Base-by-base conservation (phyloP, 257 asterid genomes). In the Cinchona pubescens region DNA sequence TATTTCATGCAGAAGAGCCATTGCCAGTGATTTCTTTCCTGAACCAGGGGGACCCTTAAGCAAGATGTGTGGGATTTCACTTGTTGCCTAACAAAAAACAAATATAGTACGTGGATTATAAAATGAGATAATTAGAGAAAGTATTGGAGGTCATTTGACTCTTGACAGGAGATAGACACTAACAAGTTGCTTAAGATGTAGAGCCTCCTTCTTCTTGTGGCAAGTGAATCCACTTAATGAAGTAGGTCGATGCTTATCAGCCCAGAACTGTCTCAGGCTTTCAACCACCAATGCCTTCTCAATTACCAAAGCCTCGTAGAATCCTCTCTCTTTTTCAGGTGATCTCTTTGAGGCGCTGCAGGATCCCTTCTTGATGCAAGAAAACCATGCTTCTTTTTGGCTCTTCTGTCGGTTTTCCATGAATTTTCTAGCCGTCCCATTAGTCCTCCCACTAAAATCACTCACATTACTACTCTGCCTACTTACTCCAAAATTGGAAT, bases 191-290 rank as follows among this genome's bases (percentile, higher is more conserved):
- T 79, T 88, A n/a, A 92, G 92, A 69, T 78, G 83, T 72, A 71
- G 67, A 82, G 97, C 96, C 81, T 90, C 92, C 75, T 88, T 83
- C 75, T 88, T 83, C 83, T 86, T 90, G 83, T 89, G 97, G 84
- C 93, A 92, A 74, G 86, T 83, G 82, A 90, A 92, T 51, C 82
- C 94, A 37, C 43, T 69, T 77, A 92, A 78, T 1, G 92, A 84
- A 74, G 80, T 73, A 43, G 96, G 96, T 77, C 81, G 96, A 78
- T 92, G 85, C 77, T 88, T 90, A 62, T 92, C 96, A 32, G 97
- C 96, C 97, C 96, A 92, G 75, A 92, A 82, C 42, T 82, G 91
- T 64, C 94, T 85, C 79, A 92, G 78, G 86, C 85, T 89, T 87
- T 90, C 94, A 10, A 86, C 87, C 63, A 92, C 92, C 32, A 77